Evolutionary conservation across 306 rosid species (phyloP).

Genomic region (Malus fusca): DNA sequence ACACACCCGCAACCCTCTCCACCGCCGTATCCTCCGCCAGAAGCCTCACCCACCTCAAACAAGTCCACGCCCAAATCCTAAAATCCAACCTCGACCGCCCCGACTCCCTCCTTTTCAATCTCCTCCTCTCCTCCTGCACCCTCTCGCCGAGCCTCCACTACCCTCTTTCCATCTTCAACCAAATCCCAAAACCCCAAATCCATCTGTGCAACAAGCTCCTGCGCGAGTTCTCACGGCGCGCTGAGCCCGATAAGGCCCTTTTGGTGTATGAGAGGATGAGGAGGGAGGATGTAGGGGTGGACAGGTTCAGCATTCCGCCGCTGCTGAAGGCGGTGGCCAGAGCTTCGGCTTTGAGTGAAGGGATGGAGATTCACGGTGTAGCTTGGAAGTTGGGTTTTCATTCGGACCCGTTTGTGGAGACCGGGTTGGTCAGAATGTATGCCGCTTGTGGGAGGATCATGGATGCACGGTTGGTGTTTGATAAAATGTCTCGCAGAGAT

Average conservation of each 20-base stretch:
- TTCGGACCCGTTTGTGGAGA: constrained; percentile 66
- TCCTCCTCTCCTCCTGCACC: constrained; percentile 34
- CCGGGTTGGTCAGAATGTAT: constrained; percentile 63
- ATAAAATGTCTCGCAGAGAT: constrained; percentile 69
- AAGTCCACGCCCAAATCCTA: constrained; percentile 67
- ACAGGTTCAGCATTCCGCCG: constrained; percentile 69
- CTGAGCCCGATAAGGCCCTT: constrained; percentile 42
- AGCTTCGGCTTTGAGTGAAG: constrained; percentile 33
- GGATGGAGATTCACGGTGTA: constrained; percentile 71
- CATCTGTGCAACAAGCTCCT: constrained; percentile 55
- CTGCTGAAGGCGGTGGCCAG: constrained; percentile 55
- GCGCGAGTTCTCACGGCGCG: constrained; percentile 52
- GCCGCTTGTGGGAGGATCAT: constrained; percentile 44
- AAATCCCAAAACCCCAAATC: constrained; percentile 36
- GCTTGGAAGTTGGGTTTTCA: constrained; percentile 55
- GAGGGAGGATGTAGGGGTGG: constrained; percentile 30
- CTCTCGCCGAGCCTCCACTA: constrained; percentile 46
- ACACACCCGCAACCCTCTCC: constrained; percentile 16
- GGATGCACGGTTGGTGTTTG: constrained; percentile 72
- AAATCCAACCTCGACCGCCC: constrained; percentile 29
- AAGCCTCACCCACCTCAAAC: constrained; percentile 43
- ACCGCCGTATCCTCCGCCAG: constrained; percentile 41
- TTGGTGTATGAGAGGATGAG: constrained; percentile 50
- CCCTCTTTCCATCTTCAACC: constrained; percentile 57
- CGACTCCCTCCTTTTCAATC: constrained; percentile 35